A percentile compares a stretch with the other conserved stretches of the same genome.
phyloP scores from a whole-genome alignment of 108 stramenopile genomes.

The Cyclotella atomus region DNA sequence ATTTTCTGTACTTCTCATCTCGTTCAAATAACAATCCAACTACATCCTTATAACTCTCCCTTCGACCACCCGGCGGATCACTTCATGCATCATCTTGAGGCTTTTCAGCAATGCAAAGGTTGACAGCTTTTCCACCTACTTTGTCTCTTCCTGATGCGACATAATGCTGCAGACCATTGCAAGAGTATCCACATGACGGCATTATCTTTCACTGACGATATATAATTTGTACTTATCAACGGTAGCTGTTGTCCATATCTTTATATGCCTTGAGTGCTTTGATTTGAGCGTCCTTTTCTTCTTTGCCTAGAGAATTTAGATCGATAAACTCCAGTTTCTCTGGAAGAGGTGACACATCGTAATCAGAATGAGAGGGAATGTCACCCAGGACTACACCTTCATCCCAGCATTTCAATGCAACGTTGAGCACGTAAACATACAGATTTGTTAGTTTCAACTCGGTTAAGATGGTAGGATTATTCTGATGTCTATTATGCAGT shows the following conservation, averaged over 20 bases:
- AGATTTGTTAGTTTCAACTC: constrained; percentile 90
- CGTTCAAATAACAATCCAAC: constrained; percentile 44
- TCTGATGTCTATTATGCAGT: not conserved
- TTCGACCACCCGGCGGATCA: constrained; percentile 75
- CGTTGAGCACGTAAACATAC: constrained; percentile 78
- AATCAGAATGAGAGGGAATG: constrained; percentile 81
- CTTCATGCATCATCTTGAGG: constrained; percentile 96
- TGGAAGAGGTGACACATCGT: constrained; percentile 76
- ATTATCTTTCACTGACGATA: constrained; percentile 96
- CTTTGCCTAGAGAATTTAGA: constrained; percentile 26
- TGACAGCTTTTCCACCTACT: constrained; percentile 96
- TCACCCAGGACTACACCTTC: constrained; percentile 83
- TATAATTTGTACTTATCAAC: constrained; percentile 72
- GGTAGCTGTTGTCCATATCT: constrained; percentile 84
- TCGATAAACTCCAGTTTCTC: constrained; percentile 48
- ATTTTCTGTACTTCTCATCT: constrained; percentile 44
- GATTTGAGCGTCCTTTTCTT: constrained; percentile 31
- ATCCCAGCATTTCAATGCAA: constrained; percentile 79
- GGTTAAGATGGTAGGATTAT: constrained; percentile 66
- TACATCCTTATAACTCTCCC: constrained; percentile 50
- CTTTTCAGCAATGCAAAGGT: constrained; percentile 85
- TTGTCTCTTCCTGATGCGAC: constrained; percentile 98
- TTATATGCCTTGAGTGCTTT: constrained; percentile 57
- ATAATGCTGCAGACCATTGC: constrained; percentile 99
- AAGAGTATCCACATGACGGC: constrained; percentile 98